phyloP scores from a whole-genome alignment of 129 eudicot species.

The Saposhnikovia divaricata region DNA sequence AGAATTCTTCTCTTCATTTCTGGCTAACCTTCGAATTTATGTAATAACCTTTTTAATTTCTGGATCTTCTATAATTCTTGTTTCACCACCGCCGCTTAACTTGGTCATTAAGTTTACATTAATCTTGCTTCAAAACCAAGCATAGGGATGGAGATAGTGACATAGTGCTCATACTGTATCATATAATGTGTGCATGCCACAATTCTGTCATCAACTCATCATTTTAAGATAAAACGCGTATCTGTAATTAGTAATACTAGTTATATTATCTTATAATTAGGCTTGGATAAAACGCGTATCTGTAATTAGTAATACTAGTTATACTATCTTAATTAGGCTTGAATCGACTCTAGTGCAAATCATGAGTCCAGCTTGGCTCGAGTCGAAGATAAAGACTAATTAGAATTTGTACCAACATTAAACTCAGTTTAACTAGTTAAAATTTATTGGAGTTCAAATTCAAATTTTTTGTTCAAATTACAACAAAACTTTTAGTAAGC shows the following conservation, averaged over 20 bases:
- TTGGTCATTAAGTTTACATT: neutral
- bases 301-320: neutral
- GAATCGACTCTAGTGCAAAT: too few relatives aligned
- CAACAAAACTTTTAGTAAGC: neutral
- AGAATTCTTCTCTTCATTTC: neutral
- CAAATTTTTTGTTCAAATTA: neutral
- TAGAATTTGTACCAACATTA: too few relatives aligned
- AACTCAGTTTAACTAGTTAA: too few relatives aligned
- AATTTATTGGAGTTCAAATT: neutral
- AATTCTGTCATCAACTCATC: neutral
- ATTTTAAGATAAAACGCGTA: neutral
- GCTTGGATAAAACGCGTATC: neutral
- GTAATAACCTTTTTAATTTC: neutral
- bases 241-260: neutral
- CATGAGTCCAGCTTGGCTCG: too few relatives aligned
- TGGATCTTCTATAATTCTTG: neutral
- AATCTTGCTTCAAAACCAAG: neutral
- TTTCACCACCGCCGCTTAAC: neutral
- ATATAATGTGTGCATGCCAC: neutral
- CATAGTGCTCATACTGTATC: neutral
- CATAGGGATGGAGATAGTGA: neutral
- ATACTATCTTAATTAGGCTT: neutral
- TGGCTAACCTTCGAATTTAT: neutral
- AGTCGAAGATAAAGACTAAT: too few relatives aligned
- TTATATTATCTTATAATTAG: neutral